A percentile compares a stretch with the other conserved stretches of the same genome.
phyloP scores from a whole-genome alignment of 2,329 filamentous ascomycete species.

The Cytospora mali region DNA sequence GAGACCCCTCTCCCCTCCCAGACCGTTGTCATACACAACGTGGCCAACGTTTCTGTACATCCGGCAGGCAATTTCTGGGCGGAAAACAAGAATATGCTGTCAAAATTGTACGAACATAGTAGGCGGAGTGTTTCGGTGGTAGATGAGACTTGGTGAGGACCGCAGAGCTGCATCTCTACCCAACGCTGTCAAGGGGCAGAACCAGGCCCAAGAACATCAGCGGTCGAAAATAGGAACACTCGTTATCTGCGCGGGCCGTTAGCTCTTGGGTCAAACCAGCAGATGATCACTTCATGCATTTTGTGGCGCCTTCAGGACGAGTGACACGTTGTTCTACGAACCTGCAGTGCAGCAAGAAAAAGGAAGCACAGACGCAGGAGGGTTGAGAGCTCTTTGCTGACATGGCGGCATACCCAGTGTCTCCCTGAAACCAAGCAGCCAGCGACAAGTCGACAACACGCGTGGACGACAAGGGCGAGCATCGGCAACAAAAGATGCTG shows the following conservation, averaged over 20 bases:
- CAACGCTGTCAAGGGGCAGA: conserved; percentile 3
- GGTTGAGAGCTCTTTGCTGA: conserved; percentile 18
- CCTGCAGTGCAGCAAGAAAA: conserved; percentile 18
- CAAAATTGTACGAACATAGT: conserved; percentile 4
- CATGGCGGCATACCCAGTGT: conserved; percentile 20
- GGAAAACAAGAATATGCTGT: conserved; percentile 3
- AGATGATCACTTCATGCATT: conserved; percentile 6
- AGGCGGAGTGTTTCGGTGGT: conserved; percentile 2
- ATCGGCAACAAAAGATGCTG: conserved; percentile 14
- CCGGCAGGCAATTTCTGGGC: conserved; percentile 7
- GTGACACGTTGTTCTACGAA: conserved; percentile 10
- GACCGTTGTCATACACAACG: conserved; percentile 9
- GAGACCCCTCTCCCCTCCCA: conserved; percentile 15
- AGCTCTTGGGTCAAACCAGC: conserved; percentile 11
- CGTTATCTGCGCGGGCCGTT: conserved; percentile 2
- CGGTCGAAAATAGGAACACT: neutral
- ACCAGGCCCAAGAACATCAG: neutral
- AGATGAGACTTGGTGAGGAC: conserved; percentile 18
- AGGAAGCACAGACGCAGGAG: conserved; percentile 6
- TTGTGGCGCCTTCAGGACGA: conserved; percentile 5
- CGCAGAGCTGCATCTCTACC: conserved; percentile 21
- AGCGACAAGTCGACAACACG: conserved; percentile 10
- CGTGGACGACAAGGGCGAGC: neutral
- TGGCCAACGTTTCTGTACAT: neutral
- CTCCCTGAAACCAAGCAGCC: too few relatives aligned